phyloP scores from a whole-genome alignment of 75 land plant genomes.

The Cunninghamia lanceolata region DNA sequence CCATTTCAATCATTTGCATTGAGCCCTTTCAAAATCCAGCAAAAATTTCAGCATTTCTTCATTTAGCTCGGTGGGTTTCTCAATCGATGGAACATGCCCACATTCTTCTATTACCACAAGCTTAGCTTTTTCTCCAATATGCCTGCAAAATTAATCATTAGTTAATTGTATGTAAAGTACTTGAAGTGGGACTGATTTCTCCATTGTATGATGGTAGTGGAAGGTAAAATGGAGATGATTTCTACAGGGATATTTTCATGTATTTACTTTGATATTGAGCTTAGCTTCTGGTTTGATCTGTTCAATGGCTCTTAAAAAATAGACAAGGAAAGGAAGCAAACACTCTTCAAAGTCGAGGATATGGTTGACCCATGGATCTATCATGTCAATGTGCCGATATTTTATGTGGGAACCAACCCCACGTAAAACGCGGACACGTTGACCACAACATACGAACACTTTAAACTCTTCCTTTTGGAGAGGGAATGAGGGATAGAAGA shows the following conservation, averaged over 20 bases:
- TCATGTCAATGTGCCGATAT: too few species aligned
- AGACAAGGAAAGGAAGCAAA: neutral
- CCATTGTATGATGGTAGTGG: too few species aligned
- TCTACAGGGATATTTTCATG: too few species aligned
- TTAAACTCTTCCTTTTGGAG: too few species aligned
- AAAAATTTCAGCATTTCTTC: neutral
- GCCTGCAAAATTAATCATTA: constrained; percentile 12
- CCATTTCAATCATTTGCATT: too few species aligned
- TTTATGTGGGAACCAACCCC: too few species aligned
- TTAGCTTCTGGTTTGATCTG: neutral
- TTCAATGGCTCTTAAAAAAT: neutral
- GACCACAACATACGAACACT: too few species aligned
- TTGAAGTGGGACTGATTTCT: neutral
- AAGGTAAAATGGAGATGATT: too few species aligned
- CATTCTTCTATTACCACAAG: constrained; percentile 21
- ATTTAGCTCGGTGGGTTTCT: constrained; percentile 15
- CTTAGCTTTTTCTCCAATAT: constrained; percentile 17
- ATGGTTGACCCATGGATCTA: too few species aligned
- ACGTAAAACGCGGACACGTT: too few species aligned
- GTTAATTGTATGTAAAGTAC: neutral
- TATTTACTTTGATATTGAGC: neutral
- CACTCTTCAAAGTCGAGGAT: too few species aligned
- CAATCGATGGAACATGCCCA: constrained; percentile 16
- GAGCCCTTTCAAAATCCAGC: neutral
- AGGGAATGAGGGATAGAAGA: too few species aligned